A percentile compares a stretch with the other conserved stretches of the same genome.
These are phyloP conservation scores for Lactarius evosmus DNA, from an alignment of 768 basidiomycete genomes.

Conservation along the genomic window DNA sequence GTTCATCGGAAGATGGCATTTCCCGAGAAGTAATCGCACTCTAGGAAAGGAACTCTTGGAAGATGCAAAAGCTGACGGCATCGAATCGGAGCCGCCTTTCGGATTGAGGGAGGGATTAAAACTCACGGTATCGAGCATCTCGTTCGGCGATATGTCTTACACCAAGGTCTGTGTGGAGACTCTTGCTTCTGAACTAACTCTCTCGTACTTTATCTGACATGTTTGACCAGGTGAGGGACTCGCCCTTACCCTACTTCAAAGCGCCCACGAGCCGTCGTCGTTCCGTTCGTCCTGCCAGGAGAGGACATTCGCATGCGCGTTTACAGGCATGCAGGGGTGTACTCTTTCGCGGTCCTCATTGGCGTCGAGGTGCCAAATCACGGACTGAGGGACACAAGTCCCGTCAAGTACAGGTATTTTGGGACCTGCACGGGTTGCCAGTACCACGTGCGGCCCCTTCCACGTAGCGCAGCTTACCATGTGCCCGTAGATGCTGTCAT, in stretches of 20 bases:
- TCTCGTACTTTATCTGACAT: neutral
- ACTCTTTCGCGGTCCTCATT: constrained; percentile 75
- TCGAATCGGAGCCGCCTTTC: constrained; percentile 60
- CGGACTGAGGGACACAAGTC: constrained; percentile 61
- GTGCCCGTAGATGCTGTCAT: constrained; percentile 52
- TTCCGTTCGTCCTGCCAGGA: constrained; percentile 81
- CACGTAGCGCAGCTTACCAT: neutral
- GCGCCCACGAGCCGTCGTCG: constrained; percentile 74
- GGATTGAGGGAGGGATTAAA: constrained; percentile 58
- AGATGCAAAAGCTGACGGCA: constrained; percentile 44
- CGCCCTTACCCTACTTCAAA: constrained; percentile 46
- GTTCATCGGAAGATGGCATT: constrained; percentile 71
- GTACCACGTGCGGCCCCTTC: constrained; percentile 62
- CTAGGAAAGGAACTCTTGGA: constrained; percentile 61
- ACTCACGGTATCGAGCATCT: constrained; percentile 56
- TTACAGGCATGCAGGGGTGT: constrained; percentile 63
- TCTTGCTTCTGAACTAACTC: neutral
- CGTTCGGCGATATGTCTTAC: constrained; percentile 52
- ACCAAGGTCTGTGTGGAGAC: neutral
- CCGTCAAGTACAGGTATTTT: no score
- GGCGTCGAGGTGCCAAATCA: constrained; percentile 60
- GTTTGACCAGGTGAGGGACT: constrained; percentile 58
- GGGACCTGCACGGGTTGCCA: constrained; percentile 96
- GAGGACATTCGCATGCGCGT: constrained; percentile 77
- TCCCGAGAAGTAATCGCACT: constrained; percentile 61